A percentile compares a stretch with the other conserved stretches of the same genome.
These are phyloP conservation scores for Paecilomyces dactylethromorphus DNA, from an alignment of 2,329 filamentous ascomycete genomes.

Conservation along the genomic window DNA sequence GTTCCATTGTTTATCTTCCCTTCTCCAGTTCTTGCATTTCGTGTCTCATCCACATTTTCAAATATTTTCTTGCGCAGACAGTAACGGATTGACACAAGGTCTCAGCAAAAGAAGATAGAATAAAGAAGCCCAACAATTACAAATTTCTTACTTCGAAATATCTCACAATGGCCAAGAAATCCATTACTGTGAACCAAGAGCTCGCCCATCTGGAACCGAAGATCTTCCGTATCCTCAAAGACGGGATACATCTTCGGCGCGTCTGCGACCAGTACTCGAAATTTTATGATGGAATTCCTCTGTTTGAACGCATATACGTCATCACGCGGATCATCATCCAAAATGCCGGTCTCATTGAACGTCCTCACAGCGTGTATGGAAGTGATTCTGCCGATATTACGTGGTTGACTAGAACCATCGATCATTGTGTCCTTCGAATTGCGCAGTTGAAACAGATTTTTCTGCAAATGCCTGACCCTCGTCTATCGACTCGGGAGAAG, in stretches of 20 bases:
- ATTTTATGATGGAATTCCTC: background rate
- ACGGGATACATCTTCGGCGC: background rate
- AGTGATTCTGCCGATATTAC: background rate
- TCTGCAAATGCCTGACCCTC: background rate
- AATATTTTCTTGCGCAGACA: too few relatives aligned
- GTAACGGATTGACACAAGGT: too few relatives aligned
- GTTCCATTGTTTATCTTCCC: background rate
- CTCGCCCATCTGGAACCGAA: background rate
- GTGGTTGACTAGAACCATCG: background rate
- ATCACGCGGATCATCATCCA: background rate
- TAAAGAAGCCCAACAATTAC: background rate
- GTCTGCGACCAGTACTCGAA: background rate
- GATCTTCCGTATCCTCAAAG: background rate
- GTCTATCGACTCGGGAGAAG: background rate
- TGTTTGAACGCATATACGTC: background rate
- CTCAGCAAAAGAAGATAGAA: too few relatives aligned
- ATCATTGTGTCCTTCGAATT: background rate
- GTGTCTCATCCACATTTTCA: background rate
- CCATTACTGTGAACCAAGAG: background rate
- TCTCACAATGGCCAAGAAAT: background rate
- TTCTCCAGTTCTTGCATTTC: background rate
- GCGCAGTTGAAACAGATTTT: background rate
- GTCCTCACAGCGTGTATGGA: background rate
- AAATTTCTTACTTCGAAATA: background rate
- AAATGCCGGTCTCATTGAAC: background rate